Evolutionary conservation across 129 eudicot genomes (phyloP), one percentile per base, ranked within the genome.

Genomic region (Dittrichia graveolens): DNA sequence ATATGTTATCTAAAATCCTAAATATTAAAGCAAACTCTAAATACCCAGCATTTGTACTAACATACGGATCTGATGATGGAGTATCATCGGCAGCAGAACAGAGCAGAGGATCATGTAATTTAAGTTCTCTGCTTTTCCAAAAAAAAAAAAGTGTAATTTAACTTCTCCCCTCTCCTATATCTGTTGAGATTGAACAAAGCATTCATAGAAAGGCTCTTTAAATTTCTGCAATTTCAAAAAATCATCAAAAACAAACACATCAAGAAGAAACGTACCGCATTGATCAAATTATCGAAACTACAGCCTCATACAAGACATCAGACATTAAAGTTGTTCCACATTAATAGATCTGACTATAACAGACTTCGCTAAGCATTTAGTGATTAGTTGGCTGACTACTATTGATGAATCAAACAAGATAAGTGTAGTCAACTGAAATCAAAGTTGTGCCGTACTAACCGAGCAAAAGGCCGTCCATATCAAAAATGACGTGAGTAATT

Each of bases 381-480:
- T 45, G 45, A 76, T 53, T 75, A 75, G 0, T 19, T 42, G 50
- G 78, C 61, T 37, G 35, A 40, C 4, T 48, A 14, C 34, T 39
- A n/a, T 61, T 39, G 63, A 50, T 62, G 11, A 60, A 35, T 3
- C 13, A 47, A 24, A 13, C 14, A 31, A 45, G 11, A 3, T 7
- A 24, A 40, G 74, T 45, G 16, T 3, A 40, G 16, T 65, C 16
- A 19, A n/a, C 11, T 8, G 54, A 40, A 67, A 58, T 37, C 12
- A 15, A 50, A 55, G 67, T 43, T 53, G 48, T 41, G 61, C 9
- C 4, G 63, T 52, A 53, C 53, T 64, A 78, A 88, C 97, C 97
- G 50, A 91, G 82, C 68, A 91, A 69, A 58, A 91, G 97, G 35
- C 96, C 97, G 73, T 91, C 97, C 97, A 91, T 91, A 72, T 91